phyloP scores from a whole-genome alignment of 257 asterid genomes.

The Penstemon newberryi region DNA sequence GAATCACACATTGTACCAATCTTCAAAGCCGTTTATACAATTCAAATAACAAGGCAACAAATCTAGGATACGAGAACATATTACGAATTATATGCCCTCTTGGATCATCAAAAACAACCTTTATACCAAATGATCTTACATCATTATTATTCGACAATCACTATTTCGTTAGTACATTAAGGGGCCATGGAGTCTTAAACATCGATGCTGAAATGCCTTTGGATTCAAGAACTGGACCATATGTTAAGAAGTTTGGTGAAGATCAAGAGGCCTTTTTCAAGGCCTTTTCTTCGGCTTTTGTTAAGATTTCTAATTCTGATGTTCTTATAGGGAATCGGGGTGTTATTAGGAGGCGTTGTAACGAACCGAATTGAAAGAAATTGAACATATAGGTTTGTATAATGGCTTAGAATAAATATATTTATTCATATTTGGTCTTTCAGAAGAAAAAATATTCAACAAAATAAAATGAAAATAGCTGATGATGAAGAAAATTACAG shows the following conservation, averaged over 20 bases:
- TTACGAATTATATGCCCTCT: constrained; percentile 37
- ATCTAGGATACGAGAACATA: constrained; percentile 21
- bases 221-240: constrained; percentile 41
- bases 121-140: constrained; percentile 41
- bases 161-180: constrained; percentile 34
- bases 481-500: too few species aligned
- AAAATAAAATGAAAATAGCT: too few species aligned
- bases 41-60: background rate
- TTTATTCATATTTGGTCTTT: too few species aligned
- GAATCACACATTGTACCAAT: constrained; percentile 43
- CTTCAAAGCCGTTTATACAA: constrained; percentile 28
- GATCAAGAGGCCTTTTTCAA: constrained; percentile 34
- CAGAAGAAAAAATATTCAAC: too few species aligned
- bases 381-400: too few species aligned
- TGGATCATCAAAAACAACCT: constrained; percentile 16
- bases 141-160: constrained; percentile 40
- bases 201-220: constrained; percentile 46
- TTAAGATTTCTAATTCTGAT: constrained; percentile 31
- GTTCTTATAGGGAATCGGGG: constrained; percentile 41
- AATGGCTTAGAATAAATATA: too few species aligned
- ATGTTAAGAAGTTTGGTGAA: constrained; percentile 35
- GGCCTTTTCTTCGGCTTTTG: constrained; percentile 41
- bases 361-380: constrained; percentile 15
- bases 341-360: constrained; percentile 33
- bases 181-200: constrained; percentile 41